These are phyloP conservation scores for Mucor irregularis DNA, from an alignment of 371 early-diverging fungal genomes.

Conservation along the genomic window DNA sequence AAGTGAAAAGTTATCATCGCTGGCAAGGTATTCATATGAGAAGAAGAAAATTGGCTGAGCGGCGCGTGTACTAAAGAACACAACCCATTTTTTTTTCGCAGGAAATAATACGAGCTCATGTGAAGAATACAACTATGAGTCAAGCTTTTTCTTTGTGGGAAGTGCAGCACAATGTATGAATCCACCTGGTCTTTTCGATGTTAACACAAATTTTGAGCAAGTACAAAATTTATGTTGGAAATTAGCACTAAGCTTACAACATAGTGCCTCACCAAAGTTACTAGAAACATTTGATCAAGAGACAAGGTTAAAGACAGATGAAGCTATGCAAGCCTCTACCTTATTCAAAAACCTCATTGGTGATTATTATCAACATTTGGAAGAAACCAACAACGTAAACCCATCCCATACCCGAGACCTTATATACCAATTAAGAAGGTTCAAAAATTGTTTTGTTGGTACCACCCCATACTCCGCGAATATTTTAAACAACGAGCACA, in stretches of 20 bases:
- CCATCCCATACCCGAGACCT: not conserved
- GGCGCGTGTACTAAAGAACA: no score
- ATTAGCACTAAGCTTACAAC: slow-evolving; percentile 21
- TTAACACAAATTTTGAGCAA: slow-evolving; percentile 31
- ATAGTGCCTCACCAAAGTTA: slow-evolving; percentile 26
- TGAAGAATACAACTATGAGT: slow-evolving; percentile 24
- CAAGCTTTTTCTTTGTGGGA: slow-evolving; percentile 38
- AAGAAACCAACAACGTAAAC: slow-evolving; percentile 1
- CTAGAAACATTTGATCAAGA: slow-evolving; percentile 34
- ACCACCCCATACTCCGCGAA: not conserved
- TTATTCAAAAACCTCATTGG: slow-evolving; percentile 8
- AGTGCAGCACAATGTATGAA: slow-evolving; percentile 31
- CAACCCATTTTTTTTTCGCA: not conserved
- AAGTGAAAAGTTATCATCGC: slow-evolving; percentile 21
- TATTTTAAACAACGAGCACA: not conserved
- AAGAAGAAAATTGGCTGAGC: no score
- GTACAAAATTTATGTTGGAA: slow-evolving; percentile 46
- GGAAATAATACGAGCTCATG: slow-evolving; percentile 15
- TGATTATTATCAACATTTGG: slow-evolving; percentile 1
- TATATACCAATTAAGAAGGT: slow-evolving; percentile 3
- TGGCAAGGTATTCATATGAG: slow-evolving; percentile 46
- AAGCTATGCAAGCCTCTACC: slow-evolving; percentile 10
- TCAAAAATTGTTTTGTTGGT: slow-evolving; percentile 14
- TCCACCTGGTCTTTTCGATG: slow-evolving; percentile 32
- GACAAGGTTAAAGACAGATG: slow-evolving; percentile 13